phyloP scores from a whole-genome alignment of 164 flowering plant genomes.

The Paratinospora sagittata region DNA sequence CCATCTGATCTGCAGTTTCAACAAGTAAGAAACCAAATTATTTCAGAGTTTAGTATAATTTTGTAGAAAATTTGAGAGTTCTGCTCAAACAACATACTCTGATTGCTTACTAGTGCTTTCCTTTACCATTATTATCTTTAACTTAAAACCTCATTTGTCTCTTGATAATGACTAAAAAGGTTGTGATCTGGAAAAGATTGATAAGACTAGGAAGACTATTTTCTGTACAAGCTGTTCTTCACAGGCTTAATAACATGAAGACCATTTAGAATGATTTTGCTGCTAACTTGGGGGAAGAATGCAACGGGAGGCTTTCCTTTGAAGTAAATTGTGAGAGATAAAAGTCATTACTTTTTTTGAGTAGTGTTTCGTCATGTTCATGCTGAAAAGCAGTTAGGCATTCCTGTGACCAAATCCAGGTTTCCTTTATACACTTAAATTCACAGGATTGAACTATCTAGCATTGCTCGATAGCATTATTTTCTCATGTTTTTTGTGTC shows the following conservation, averaged over 20 bases:
- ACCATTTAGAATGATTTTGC: not conserved
- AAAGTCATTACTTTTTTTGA: not conserved
- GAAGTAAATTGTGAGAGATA: not conserved
- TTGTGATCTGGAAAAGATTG: not conserved
- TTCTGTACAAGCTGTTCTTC: not conserved
- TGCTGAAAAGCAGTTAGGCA: not conserved
- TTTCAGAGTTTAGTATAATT: not conserved
- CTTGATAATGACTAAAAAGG: not conserved
- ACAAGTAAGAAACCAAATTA: constrained; percentile 48
- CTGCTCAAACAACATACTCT: not conserved
- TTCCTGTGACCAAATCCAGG: not conserved
- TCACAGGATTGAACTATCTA: no score
- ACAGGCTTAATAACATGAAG: not conserved
- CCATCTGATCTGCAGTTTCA: constrained; percentile 79
- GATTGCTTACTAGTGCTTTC: not conserved
- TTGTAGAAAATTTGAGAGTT: not conserved
- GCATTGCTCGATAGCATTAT: not conserved
- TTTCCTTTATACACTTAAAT: not conserved
- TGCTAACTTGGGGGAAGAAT: not conserved
- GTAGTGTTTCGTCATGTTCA: no score
- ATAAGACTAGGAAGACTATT: not conserved
- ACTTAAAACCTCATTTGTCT: not conserved
- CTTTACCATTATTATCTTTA: no score
- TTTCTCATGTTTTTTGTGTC: not conserved
- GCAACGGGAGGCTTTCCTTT: not conserved